Conservation (phyloP, 345 rosid genomes). For the Populus deltoides region DNA sequence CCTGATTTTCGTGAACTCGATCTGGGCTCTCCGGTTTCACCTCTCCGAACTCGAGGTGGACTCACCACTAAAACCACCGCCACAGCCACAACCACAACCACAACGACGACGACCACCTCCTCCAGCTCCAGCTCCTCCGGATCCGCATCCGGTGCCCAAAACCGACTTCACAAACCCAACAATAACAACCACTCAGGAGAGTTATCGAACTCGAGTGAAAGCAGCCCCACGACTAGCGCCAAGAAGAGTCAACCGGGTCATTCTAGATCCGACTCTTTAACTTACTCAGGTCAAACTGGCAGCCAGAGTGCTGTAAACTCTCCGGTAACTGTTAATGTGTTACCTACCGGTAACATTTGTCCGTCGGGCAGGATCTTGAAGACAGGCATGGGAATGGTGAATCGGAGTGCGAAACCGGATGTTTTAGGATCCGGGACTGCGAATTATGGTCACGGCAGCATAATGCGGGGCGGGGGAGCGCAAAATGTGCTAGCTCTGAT, state of each 20-base stretch:
- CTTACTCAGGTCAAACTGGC: slow-evolving; percentile 44
- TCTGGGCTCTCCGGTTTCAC: slow-evolving; percentile 90
- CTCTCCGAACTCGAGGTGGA: slow-evolving; percentile 58
- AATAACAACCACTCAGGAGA: slow-evolving; percentile 62
- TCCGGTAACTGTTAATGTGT: slow-evolving; percentile 43
- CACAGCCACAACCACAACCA: slow-evolving; percentile 37
- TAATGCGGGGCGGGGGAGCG: slow-evolving; percentile 55
- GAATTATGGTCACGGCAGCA: slow-evolving; percentile 85
- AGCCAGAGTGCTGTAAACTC: slow-evolving; percentile 44
- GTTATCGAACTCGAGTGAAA: slow-evolving; percentile 45
- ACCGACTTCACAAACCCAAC: slow-evolving; percentile 38
- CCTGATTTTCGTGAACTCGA: slow-evolving; percentile 73
- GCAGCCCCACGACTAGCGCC: slow-evolving; percentile 43
- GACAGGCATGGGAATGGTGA: slow-evolving; percentile 50
- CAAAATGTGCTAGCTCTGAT: slow-evolving; percentile 4
- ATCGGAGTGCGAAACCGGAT: slow-evolving; percentile 48
- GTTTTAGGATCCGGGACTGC: slow-evolving; percentile 75
- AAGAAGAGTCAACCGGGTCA: slow-evolving; percentile 36
- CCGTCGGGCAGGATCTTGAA: slow-evolving; percentile 74
- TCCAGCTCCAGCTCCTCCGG: slow-evolving; percentile 88
- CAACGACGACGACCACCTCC: slow-evolving; percentile 54
- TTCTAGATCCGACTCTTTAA: slow-evolving; percentile 45
- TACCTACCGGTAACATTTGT: slow-evolving; percentile 83
- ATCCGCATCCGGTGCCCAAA: slow-evolving; percentile 55
- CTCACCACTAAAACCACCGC: slow-evolving; percentile 23